Evolutionary conservation across 768 basidiomycete species (phyloP), one percentile per base, ranked within the genome.

Genomic region (Lactarius sp.): DNA sequence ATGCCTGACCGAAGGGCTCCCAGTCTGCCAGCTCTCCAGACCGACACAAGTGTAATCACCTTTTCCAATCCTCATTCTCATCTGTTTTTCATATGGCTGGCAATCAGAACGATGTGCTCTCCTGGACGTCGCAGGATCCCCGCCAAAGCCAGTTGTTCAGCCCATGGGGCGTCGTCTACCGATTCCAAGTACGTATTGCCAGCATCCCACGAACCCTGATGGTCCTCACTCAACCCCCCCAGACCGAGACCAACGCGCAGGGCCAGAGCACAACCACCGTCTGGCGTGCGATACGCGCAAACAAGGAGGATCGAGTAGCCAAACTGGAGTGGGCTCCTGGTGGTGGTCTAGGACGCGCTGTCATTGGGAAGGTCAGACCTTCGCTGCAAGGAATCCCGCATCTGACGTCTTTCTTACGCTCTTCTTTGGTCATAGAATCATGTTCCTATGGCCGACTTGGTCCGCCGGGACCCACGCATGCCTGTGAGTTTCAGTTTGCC

Each of bases 121-220:
- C 86, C 59, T 94, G 91, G 91, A 92, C 91, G 52, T 90, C 87
- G 75, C 85, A 87, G 69, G 90, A 93, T 74, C 87, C 89, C 69
- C 86, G 89, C 54, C 86, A 91, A 73, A 93, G 92, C 70, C 79
- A 83, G 56, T 80, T 94, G 62, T 93, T 92, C 77, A 90, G 88
- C 71, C 81, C 84, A 37, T 90, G 85, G 83, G 90, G 90, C 62
- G 80, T 90, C 59, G 78, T 88, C 67, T 92, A 92, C 76, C 87
- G 88, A 71, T 91, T 91, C 75, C 83, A 86, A 75, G 90, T 89
- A 71, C 68, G 78, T 59, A n/a, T 9, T 9, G 41, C 60, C 55
- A 36, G 71, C 36, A 61, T 60, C 71, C 66, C 65, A 68, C 59
- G 18, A 66, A 56, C 56, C 52, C 57, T 61, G 60, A 49, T 62